Percentiles rank a stretch among this genome's conserved stretches.
These are phyloP conservation scores for Diphasiastrum complanatum DNA, from an alignment of 83 land plant species.

Conservation along the genomic window DNA sequence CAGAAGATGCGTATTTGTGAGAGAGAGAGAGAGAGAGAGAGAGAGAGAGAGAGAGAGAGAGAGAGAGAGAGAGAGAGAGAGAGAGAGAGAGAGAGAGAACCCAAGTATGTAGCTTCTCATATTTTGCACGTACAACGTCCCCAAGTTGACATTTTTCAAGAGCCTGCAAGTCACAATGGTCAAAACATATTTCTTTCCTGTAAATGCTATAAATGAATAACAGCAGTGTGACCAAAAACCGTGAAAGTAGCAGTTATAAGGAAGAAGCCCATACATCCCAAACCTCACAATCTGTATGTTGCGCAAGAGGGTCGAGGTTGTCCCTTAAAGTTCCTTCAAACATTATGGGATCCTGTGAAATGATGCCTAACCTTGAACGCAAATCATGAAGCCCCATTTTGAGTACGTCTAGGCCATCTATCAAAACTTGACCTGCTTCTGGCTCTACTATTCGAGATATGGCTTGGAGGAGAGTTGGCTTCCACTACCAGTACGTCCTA, in stretches of 20 bases:
- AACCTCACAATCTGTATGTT: conserved; percentile 54
- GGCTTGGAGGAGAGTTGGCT: conserved; percentile 87
- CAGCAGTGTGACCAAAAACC: background rate
- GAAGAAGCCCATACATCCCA: conserved; percentile 62
- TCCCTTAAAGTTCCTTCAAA: conserved; percentile 83
- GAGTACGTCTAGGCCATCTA: conserved; percentile 67
- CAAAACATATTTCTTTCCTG: conserved; percentile 1
- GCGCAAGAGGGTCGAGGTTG: conserved; percentile 72
- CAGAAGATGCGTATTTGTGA: no score
- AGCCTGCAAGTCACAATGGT: conserved; percentile 35
- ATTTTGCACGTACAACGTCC: conserved; percentile 54
- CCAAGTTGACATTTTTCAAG: conserved; percentile 88
- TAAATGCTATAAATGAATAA: background rate
- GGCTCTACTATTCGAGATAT: conserved; percentile 84
- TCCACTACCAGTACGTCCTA: conserved; percentile 96
- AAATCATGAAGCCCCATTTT: conserved; percentile 84
- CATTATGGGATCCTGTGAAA: conserved; percentile 88
- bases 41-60: no score
- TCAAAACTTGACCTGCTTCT: conserved; percentile 60
- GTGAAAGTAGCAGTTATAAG: background rate
- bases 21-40: no score
- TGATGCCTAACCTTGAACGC: conserved; percentile 74
- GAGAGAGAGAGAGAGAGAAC: no score
- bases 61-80: no score
- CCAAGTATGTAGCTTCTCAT: conserved; percentile 59